phyloP scores from a whole-genome alignment of 495 filamentous ascomycete species.

The Penicillium cataractarum region DNA sequence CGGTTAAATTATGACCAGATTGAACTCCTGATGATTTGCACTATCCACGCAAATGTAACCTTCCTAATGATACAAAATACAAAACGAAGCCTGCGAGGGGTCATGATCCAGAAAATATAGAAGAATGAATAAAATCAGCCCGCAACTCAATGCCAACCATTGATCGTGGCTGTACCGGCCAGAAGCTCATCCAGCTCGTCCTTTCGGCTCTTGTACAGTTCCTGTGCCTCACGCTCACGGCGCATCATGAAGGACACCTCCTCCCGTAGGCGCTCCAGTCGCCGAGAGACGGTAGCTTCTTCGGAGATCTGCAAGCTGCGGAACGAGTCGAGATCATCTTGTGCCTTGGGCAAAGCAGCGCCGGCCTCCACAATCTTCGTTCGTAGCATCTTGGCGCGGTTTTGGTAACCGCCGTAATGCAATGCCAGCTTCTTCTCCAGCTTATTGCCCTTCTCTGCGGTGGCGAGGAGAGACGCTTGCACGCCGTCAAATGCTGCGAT shows the following conservation, averaged over 20 bases:
- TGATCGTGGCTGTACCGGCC: constrained; percentile 40
- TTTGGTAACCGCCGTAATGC: constrained; percentile 87
- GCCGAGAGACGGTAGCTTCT: constrained; percentile 68
- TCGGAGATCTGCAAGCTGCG: constrained; percentile 76
- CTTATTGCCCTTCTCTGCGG: constrained; percentile 79
- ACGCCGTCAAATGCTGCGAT: constrained; percentile 55
- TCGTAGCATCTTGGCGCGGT: constrained; percentile 78
- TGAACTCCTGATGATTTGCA: constrained; percentile 18
- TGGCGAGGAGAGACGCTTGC: constrained; percentile 68
- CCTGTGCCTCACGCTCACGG: constrained; percentile 88
- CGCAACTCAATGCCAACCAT: constrained; percentile 50
- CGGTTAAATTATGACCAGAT: background rate
- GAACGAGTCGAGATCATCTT: constrained; percentile 73
- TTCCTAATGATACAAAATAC: constrained; percentile 30
- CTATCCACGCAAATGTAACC: constrained; percentile 24
- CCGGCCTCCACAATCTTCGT: constrained; percentile 80
- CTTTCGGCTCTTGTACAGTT: constrained; percentile 72
- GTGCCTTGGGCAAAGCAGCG: constrained; percentile 74
- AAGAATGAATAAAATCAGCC: constrained; percentile 4
- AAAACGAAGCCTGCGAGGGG: constrained; percentile 16
- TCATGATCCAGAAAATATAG: constrained; percentile 18
- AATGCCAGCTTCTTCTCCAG: constrained; percentile 91
- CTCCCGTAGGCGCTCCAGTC: constrained; percentile 76
- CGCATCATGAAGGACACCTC: constrained; percentile 82
- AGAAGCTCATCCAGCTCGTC: constrained; percentile 75